Base-by-base conservation (phyloP, 169 alveolate species). In the Cryptosporidium baileyi region DNA sequence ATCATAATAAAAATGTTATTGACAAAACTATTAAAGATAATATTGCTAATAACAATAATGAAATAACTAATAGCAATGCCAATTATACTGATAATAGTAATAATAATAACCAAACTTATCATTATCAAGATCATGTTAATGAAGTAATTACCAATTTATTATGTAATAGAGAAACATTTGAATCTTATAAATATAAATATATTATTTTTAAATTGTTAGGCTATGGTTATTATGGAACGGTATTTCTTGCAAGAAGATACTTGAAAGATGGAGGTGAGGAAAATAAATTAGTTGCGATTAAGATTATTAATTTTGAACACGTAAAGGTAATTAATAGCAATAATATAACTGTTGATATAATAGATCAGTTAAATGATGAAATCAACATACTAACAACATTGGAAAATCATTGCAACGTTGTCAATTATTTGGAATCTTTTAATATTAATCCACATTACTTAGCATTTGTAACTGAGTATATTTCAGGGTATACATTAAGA, bases 361-460 rank as follows among this genome's bases (percentile, higher is more conserved):
- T 74, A 51, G 85, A 74, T 15, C 85, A 74, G 24, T 34, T 74
- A 22, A 51, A 59, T 74, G 85, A 74, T 30, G 85, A 74, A 57
- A 74, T 74, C 28, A 74, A 57, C 41, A 57, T 74, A 24, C 36
- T 74, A 11, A 24, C 41, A 1, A 32, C 85, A 1, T n/a, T 51
- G 32, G 34, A 74, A 32, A 30, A 51, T 41, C 65, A 74, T 26
- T 3, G 26, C 28, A 74, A 57, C 26, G 85, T 36, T n/a, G 28
- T 74, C 22, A 32, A 30, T 36, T 74, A 74, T 28, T 26, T 36
- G 7, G 85, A 74, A 34, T 74, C 85, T 4, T 74, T 74, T 61
- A 38, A 59, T 26, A 74, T 74, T 34, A 22, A 74, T n/a, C 85
- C 85, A 13, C 65, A 74, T 28, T 74, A 74, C 26, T 24, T 74